These are phyloP conservation scores for Nicotiana benthamiana DNA, from an alignment of 257 asterid species.

Conservation along the genomic window DNA sequence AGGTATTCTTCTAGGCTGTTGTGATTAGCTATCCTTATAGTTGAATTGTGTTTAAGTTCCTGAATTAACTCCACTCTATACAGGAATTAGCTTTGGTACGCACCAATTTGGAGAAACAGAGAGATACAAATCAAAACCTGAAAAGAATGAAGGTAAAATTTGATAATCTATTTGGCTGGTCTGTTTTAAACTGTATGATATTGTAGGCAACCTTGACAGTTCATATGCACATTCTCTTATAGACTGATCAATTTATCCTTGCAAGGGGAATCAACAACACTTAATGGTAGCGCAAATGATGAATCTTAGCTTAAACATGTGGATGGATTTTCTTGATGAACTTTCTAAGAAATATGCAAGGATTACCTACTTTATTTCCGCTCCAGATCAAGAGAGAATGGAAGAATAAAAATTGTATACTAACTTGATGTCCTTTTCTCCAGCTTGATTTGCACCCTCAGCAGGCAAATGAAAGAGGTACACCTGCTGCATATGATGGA, in stretches of 20 bases:
- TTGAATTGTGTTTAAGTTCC: neutral
- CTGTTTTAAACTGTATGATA: neutral
- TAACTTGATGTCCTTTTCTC: neutral
- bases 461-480: slow-evolving; percentile 1
- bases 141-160: slow-evolving; percentile 13
- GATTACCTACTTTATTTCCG: neutral
- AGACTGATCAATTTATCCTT: neutral
- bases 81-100: slow-evolving; percentile 12
- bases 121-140: slow-evolving; percentile 10
- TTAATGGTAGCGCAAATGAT: neutral
- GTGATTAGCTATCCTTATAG: neutral
- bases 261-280: neutral
- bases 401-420: neutral
- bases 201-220: neutral
- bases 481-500: neutral
- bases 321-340: neutral
- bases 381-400: neutral
- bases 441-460: slow-evolving; percentile 17
- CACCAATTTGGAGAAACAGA: slow-evolving; percentile 7
- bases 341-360: neutral
- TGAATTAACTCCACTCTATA: neutral
- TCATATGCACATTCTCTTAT: neutral
- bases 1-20: slow-evolving; percentile 23
- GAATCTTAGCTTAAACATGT: neutral
- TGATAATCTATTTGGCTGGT: neutral